Evolutionary conservation across 2,329 filamentous ascomycete species (phyloP).

Genomic region (Curvularia spicifera): DNA sequence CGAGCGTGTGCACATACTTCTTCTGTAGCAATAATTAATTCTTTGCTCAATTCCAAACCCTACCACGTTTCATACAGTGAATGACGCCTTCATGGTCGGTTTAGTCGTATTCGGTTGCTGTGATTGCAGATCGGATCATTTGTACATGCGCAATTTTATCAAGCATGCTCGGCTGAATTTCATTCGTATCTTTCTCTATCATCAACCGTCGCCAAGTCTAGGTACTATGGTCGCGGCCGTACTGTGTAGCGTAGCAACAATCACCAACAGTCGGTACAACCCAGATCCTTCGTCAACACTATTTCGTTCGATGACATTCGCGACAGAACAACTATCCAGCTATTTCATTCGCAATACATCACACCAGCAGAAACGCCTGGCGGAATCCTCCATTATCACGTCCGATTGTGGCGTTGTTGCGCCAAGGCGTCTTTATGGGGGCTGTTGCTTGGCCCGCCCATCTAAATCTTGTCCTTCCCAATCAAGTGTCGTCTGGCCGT

Average conservation of each 20-base stretch:
- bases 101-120: background rate
- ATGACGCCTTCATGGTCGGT: background rate
- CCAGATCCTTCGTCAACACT: background rate
- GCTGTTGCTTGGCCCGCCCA: conserved; percentile 15
- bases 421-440: conserved; percentile 32
- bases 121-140: background rate
- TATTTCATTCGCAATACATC: background rate
- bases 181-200: background rate
- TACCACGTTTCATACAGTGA: background rate
- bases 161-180: background rate
- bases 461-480: conserved; percentile 32
- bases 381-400: conserved; percentile 2
- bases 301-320: background rate
- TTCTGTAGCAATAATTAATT: no score
- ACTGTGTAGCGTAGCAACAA: background rate
- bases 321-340: background rate
- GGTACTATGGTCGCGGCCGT: no score
- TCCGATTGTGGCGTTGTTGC: conserved; percentile 24
- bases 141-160: background rate
- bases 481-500: conserved; percentile 26
- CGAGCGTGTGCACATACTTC: no score
- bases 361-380: conserved; percentile 8
- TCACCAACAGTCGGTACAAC: background rate
- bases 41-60: no score
- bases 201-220: background rate